These are phyloP conservation scores for Pneumocystis sp. DNA, from an alignment of 1,139 yeast genomes.

Conservation along the genomic window DNA sequence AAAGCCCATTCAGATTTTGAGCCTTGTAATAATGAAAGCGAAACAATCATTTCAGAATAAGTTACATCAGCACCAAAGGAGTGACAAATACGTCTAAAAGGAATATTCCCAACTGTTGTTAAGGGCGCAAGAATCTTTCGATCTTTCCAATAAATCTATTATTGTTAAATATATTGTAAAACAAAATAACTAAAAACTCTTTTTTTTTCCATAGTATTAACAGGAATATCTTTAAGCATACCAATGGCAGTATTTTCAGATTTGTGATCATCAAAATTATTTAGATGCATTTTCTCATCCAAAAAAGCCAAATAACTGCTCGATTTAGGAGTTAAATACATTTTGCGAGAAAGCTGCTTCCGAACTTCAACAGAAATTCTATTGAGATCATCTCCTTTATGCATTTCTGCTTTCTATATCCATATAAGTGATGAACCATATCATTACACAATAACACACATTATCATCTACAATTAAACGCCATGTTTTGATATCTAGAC, in stretches of 20 bases:
- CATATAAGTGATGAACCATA: conserved; percentile 25
- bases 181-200: conserved; percentile 28
- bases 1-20: conserved; percentile 94
- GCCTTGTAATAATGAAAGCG: conserved; percentile 76
- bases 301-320: conserved; percentile 6
- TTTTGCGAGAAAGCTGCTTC: conserved; percentile 34
- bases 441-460: conserved; percentile 49
- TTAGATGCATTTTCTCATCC: conserved; percentile 14
- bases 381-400: conserved; percentile 48
- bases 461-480: conserved; percentile 1
- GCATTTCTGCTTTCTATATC: conserved; percentile 30
- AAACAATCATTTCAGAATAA: conserved; percentile 87
- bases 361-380: conserved; percentile 41
- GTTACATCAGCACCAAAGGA: conserved; percentile 85
- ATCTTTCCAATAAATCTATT: conserved; percentile 38
- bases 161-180: background rate
- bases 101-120: conserved; percentile 94
- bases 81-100: conserved; percentile 86
- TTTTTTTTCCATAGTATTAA: conserved; percentile 26
- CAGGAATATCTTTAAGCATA: conserved; percentile 17
- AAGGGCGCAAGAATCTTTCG: conserved; percentile 88
- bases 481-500: background rate
- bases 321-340: conserved; percentile 5
- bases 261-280: conserved; percentile 11
- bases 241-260: conserved; percentile 5